Evolutionary conservation across 768 basidiomycete species (phyloP).

Genomic region (Russula virescens): DNA sequence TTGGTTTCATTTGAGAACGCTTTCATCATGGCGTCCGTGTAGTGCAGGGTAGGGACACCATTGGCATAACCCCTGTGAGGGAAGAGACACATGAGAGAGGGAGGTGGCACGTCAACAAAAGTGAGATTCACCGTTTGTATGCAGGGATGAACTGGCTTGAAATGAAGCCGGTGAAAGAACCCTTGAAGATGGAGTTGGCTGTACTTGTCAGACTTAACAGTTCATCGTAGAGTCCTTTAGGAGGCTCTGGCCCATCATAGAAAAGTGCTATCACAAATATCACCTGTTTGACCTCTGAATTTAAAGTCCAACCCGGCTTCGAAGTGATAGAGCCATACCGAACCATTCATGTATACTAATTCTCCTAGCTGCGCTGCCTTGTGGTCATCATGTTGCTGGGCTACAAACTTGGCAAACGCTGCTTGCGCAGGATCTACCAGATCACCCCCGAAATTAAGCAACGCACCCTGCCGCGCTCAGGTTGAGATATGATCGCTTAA

Average conservation of each 20-base stretch:
- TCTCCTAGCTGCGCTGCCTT: constrained; percentile 4
- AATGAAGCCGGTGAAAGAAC: neutral
- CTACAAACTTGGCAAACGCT: neutral
- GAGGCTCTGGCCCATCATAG: constrained; percentile 10
- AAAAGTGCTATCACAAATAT: neutral
- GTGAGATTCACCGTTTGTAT: neutral
- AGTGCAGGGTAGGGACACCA: constrained; percentile 1
- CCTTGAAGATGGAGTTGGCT: neutral
- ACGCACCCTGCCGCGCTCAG: neutral
- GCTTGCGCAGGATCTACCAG: neutral
- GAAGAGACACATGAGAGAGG: neutral
- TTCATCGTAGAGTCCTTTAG: constrained; percentile 6
- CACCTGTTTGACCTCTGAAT: neutral
- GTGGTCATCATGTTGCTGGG: neutral
- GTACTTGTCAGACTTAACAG: neutral
- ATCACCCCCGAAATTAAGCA: constrained; percentile 1
- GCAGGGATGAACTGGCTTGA: neutral
- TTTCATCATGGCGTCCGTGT: constrained; percentile 1
- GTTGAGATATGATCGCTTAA: too few relatives aligned
- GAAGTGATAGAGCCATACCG: neutral
- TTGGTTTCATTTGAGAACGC: constrained; percentile 10
- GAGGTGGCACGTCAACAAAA: neutral
- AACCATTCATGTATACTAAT: neutral
- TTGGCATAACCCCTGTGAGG: neutral
- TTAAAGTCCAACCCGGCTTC: neutral